phyloP scores from a whole-genome alignment of 2,329 filamentous ascomycete genomes.

The Aureobasidium leucospermi region DNA sequence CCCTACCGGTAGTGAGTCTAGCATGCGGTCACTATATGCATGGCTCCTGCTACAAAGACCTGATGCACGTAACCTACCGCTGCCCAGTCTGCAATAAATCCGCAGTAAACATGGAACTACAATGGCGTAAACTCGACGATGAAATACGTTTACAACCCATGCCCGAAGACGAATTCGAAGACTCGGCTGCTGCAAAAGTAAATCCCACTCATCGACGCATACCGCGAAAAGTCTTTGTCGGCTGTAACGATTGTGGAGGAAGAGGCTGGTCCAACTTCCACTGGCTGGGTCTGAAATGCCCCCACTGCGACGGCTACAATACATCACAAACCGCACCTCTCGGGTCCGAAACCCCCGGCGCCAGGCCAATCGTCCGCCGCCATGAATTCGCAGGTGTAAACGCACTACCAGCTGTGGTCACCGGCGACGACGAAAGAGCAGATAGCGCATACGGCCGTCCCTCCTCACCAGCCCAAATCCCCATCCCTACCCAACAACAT shows the following conservation, averaged over 20 bases:
- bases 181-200: background rate
- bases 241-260: constrained; percentile 91
- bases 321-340: constrained; percentile 42
- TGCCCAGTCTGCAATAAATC: constrained; percentile 96
- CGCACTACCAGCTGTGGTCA: constrained; percentile 19
- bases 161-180: constrained; percentile 47
- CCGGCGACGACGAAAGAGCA: constrained; percentile 15
- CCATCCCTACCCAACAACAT: background rate
- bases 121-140: constrained; percentile 84
- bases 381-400: constrained; percentile 30
- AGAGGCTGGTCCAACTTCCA: constrained; percentile 84
- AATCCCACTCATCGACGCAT: constrained; percentile 8
- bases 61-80: constrained; percentile 86
- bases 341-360: constrained; percentile 26
- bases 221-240: constrained; percentile 58
- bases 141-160: constrained; percentile 86
- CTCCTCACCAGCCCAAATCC: constrained; percentile 2
- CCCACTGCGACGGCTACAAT: constrained; percentile 48
- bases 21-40: constrained; percentile 94
- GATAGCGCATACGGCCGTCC: constrained; percentile 16
- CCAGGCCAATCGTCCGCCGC: constrained; percentile 17
- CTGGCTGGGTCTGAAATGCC: constrained; percentile 90
- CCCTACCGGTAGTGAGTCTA: constrained; percentile 85
- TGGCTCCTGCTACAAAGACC: constrained; percentile 76
- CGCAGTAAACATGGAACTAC: constrained; percentile 93